Percentiles rank a stretch among this genome's conserved stretches.
Evolutionary conservation across 2,329 filamentous ascomycete genomes (phyloP).

Genomic region (Parafenestella ontariensis): DNA sequence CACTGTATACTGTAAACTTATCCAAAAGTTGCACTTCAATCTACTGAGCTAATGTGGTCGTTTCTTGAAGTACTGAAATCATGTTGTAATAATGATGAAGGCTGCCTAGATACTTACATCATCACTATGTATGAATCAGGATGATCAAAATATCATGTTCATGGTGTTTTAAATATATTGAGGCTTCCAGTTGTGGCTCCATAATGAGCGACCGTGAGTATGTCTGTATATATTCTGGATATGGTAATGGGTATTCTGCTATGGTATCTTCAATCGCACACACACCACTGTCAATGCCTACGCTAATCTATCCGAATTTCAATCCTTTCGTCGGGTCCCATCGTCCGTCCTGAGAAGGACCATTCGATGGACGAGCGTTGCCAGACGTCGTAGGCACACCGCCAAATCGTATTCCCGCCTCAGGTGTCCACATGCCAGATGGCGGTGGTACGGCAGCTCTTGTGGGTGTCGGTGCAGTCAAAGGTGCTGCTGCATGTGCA

Average conservation of each 20-base stretch:
- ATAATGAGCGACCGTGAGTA: too few relatives aligned
- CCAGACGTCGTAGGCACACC: conserved; percentile 46
- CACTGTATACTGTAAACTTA: too few relatives aligned
- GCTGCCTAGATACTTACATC: too few relatives aligned
- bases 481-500: conserved; percentile 59
- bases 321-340: conserved; percentile 50
- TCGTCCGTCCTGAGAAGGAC: conserved; percentile 46
- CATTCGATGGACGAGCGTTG: conserved; percentile 39
- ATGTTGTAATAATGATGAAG: too few relatives aligned
- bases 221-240: neutral
- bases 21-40: too few relatives aligned
- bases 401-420: conserved; percentile 81
- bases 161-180: neutral
- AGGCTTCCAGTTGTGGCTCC: neutral
- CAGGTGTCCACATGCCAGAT: conserved; percentile 76
- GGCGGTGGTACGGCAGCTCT: conserved; percentile 46
- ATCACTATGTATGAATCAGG: too few relatives aligned
- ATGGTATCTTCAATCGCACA: neutral
- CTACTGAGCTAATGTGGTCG: too few relatives aligned
- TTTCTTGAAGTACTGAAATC: too few relatives aligned
- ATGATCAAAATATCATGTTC: too few relatives aligned
- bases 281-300: neutral
- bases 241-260: conserved; percentile 5
- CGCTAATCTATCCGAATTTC: conserved; percentile 44
- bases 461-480: conserved; percentile 57